Base-by-base conservation (phyloP, 108 stramenopile species). In the Skeletonema costatum region DNA sequence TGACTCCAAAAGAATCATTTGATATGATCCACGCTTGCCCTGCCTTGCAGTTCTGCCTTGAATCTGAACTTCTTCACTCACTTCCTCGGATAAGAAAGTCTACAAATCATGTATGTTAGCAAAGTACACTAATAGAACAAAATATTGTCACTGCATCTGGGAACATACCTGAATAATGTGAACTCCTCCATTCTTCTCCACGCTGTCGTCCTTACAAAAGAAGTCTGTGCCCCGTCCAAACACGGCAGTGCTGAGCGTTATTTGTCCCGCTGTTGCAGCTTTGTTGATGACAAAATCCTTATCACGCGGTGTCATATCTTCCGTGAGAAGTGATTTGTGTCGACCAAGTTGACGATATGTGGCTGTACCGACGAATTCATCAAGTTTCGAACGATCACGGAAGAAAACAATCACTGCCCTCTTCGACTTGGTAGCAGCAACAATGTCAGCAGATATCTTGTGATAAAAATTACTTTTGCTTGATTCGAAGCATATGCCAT, bases 161-260 rank as follows among this genome's bases (percentile, higher is more conserved):
- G 5, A 33, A 65, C 66, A 30, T n/a, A 73, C 70, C 70, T 89
- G 88, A 51, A 86, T 84, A 21, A 87, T 74, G 30, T 84, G 85
- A 13, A 86, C 83, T 16, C 87, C 87, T 50, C 85, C 87, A 76
- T 75, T 78, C 3, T 84, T 64, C 68, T 87, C 73, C 10, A 86
- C 85, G 16, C 56, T 74, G 1, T 81, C 81, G 42, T 89, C 88
- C 76, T 87, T 89, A 63, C 84, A 89, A 39, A 89, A 89, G 70
- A 89, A 89, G 56, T 89, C 88, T 0, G 88, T 89, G 32, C 88
- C 88, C 41, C 88, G 84, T 8, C 88, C 88, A 85, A 88, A 88
- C 9, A 85, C 88, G 12, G 83, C 85, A 53, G 88, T 80, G 31
- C 84, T 72, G 17, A 89, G 62, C 1, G 88, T 89, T 16, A 89